Evolutionary conservation across 306 rosid genomes (phyloP).

Genomic region (Sesbania bispinosa): DNA sequence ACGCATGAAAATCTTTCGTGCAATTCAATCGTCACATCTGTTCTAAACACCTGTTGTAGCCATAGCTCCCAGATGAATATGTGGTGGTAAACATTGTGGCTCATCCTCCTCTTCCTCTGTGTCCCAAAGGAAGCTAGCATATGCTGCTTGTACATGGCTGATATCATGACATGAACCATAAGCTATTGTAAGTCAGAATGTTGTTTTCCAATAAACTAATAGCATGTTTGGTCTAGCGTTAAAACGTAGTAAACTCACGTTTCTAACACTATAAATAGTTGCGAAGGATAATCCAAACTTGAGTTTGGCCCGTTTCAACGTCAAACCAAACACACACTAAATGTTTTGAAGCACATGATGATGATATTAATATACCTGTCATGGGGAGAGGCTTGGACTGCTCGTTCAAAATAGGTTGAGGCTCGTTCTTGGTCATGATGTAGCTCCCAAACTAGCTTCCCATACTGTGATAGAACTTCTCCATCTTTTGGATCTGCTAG

Average conservation of each 20-base stretch:
- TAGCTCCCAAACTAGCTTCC: slow-evolving; percentile 73
- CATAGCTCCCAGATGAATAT: slow-evolving; percentile 31
- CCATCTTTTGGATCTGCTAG: slow-evolving; percentile 79
- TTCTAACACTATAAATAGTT: too few relatives aligned
- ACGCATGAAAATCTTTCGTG: too few relatives aligned
- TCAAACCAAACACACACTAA: too few relatives aligned
- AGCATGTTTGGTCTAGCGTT: too few relatives aligned
- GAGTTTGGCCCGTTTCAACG: too few relatives aligned
- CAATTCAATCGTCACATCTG: not conserved
- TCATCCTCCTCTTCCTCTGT: slow-evolving; percentile 50
- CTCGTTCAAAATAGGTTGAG: slow-evolving; percentile 59
- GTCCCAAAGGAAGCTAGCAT: slow-evolving; percentile 89
- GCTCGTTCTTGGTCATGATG: slow-evolving; percentile 72
- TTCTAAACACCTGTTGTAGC: slow-evolving; percentile 51
- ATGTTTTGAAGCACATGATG: not conserved
- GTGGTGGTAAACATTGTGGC: slow-evolving; percentile 23
- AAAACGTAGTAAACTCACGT: too few relatives aligned
- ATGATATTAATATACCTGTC: slow-evolving; percentile 52
- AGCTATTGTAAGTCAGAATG: slow-evolving; percentile 7
- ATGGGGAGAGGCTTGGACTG: slow-evolving; percentile 75
- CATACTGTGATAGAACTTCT: slow-evolving; percentile 67
- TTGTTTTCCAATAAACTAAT: too few relatives aligned
- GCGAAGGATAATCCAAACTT: too few relatives aligned
- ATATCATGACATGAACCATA: slow-evolving; percentile 29
- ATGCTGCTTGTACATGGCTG: slow-evolving; percentile 83